Conservation (phyloP, 805 yeast species). For the Candida alai region DNA sequence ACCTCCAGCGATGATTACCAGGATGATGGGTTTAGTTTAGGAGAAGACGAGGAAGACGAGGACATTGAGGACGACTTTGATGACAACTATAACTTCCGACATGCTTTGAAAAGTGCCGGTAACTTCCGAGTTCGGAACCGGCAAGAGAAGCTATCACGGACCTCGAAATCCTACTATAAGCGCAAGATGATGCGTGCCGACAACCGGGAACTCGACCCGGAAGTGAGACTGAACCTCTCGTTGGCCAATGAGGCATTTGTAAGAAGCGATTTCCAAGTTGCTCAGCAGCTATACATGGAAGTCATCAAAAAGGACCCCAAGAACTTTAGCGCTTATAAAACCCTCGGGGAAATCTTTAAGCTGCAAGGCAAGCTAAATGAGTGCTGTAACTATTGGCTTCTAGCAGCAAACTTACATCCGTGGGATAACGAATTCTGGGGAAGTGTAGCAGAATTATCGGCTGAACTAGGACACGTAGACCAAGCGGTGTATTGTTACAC, state of each 20-base stretch:
- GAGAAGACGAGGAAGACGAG: conserved; percentile 24
- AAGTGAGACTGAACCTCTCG: conserved; percentile 61
- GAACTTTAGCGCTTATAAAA: conserved; percentile 80
- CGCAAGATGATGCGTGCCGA: conserved; percentile 32
- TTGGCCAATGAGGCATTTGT: conserved; percentile 82
- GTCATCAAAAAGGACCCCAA: conserved; percentile 76
- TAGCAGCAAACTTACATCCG: conserved; percentile 75
- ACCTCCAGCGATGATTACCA: conserved; percentile 7
- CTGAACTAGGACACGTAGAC: conserved; percentile 60
- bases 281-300: conserved; percentile 56
- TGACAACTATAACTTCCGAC: conserved; percentile 49
- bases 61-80: conserved; percentile 36
- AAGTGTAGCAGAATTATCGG: conserved; percentile 65
- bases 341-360: conserved; percentile 79
- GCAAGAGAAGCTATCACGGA: conserved; percentile 25
- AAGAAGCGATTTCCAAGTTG: conserved; percentile 52
- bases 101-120: conserved; percentile 65
- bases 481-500: conserved; percentile 80
- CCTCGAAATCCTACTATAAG: conserved; percentile 34
- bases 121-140: conserved; percentile 51
- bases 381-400: conserved; percentile 75
- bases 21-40: conserved; percentile 8
- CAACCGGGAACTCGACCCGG: conserved; percentile 59
- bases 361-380: conserved; percentile 63
- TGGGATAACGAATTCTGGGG: conserved; percentile 79